Evolutionary conservation across 345 rosid genomes (phyloP).

Genomic region (Erucastrum elatum): DNA sequence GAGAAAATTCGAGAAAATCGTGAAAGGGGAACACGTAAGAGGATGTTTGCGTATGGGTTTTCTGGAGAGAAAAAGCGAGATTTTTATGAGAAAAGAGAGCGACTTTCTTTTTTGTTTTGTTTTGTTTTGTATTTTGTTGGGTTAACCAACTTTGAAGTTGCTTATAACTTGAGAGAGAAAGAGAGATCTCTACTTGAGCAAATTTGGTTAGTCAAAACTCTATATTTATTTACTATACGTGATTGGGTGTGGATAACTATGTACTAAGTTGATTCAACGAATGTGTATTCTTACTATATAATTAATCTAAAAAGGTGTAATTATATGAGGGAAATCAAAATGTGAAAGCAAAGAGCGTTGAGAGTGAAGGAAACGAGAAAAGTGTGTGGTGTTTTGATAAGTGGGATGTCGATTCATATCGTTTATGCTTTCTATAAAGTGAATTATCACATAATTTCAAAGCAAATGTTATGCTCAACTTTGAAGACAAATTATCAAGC

Average conservation of each 20-base stretch:
- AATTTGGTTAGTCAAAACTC: slow-evolving; percentile 27
- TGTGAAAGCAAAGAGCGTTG: slow-evolving; percentile 16
- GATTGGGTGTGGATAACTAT: background rate
- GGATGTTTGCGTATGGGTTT: slow-evolving; percentile 8
- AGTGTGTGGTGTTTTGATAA: slow-evolving; percentile 35
- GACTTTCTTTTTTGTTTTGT: slow-evolving; percentile 19
- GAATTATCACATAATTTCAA: slow-evolving; percentile 26
- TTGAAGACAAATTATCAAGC: slow-evolving; percentile 8
- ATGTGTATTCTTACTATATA: slow-evolving; percentile 3
- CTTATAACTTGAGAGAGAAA: slow-evolving; percentile 34
- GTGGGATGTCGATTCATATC: slow-evolving; percentile 44
- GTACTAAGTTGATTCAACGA: background rate
- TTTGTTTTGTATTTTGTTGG: background rate
- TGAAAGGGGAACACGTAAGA: slow-evolving; percentile 29
- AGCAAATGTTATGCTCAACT: slow-evolving; percentile 5
- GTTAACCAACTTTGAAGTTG: slow-evolving; percentile 29
- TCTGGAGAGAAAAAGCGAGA: slow-evolving; percentile 16
- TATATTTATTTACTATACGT: background rate
- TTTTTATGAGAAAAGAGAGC: slow-evolving; percentile 29
- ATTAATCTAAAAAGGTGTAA: background rate
- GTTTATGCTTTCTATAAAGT: slow-evolving; percentile 39
- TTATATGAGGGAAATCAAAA: slow-evolving; percentile 6
- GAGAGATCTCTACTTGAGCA: background rate
- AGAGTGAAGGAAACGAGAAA: slow-evolving; percentile 15
- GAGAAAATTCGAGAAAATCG: slow-evolving; percentile 18